Percentiles rank a stretch among this genome's conserved stretches.
Conservation (phyloP, 176 grass and related monocot species). For the Oryza australiensis region DNA sequence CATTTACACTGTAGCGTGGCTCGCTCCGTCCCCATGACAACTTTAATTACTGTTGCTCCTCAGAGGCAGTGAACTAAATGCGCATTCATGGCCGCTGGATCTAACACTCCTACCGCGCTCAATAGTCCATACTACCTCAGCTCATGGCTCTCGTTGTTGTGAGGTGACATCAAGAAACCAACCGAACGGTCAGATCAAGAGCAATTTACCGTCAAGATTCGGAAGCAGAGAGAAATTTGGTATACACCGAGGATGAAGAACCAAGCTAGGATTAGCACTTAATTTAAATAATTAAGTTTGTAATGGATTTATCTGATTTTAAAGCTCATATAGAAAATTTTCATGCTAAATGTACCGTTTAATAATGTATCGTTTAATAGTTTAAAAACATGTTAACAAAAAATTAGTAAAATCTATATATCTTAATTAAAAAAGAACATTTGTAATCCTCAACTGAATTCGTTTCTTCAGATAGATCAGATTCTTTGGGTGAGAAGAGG, state of each 20-base stretch:
- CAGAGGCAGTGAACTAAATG: constrained; percentile 31
- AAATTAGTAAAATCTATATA: too few species aligned
- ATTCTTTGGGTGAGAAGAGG: background rate
- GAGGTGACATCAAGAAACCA: background rate
- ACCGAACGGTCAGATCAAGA: background rate
- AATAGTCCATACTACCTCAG: too few species aligned
- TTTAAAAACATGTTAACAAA: too few species aligned
- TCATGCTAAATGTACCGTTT: too few species aligned
- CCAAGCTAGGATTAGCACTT: too few species aligned
- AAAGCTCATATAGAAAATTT: too few species aligned
- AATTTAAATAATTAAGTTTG: too few species aligned
- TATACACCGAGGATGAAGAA: too few species aligned
- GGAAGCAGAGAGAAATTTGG: background rate
- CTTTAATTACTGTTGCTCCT: constrained; percentile 24
- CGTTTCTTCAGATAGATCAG: background rate
- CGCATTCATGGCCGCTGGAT: constrained; percentile 42
- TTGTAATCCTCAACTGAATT: background rate
- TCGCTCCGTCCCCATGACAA: constrained; percentile 25
- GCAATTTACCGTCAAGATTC: background rate
- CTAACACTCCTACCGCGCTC: background rate
- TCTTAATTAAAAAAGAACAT: too few species aligned
- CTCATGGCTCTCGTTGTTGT: too few species aligned
- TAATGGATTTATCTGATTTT: too few species aligned
- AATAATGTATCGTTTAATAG: too few species aligned
- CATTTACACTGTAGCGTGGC: background rate